Percentiles rank a stretch among this genome's conserved stretches.
phyloP scores from a whole-genome alignment of 2,329 filamentous ascomycete genomes.

The Ophiostoma ulmi region DNA sequence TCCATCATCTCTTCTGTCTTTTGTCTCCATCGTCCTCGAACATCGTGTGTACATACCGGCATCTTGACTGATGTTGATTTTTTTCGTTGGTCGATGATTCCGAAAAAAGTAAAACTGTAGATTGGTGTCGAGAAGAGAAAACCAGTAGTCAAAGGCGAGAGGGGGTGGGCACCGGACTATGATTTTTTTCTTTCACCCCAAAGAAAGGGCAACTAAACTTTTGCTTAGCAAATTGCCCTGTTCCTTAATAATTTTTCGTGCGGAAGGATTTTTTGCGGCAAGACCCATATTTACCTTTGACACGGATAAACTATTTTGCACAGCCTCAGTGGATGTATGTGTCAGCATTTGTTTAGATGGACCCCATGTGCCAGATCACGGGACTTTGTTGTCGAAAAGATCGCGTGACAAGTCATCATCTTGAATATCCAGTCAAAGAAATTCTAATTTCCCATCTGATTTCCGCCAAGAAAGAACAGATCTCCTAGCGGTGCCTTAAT shows the following conservation, averaged over 20 bases:
- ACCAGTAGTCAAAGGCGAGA: slow-evolving; percentile 20
- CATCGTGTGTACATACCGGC: slow-evolving; percentile 35
- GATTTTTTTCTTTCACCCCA: slow-evolving; percentile 21
- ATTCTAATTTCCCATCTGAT: neutral
- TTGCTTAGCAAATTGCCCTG: slow-evolving; percentile 17
- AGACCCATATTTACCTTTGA: neutral
- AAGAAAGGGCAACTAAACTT: neutral
- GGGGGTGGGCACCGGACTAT: slow-evolving; percentile 20
- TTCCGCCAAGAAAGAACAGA: slow-evolving; percentile 2
- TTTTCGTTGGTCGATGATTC: slow-evolving; percentile 32
- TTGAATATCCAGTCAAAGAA: neutral
- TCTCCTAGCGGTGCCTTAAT: neutral
- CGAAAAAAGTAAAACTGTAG: slow-evolving; percentile 26
- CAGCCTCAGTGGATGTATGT: neutral
- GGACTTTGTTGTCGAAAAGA: neutral
- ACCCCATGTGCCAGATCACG: neutral
- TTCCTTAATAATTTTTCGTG: slow-evolving; percentile 25
- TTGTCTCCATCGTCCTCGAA: neutral
- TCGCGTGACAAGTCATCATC: neutral
- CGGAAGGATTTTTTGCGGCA: slow-evolving; percentile 14
- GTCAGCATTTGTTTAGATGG: neutral
- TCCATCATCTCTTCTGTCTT: neutral
- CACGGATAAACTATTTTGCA: slow-evolving; percentile 23
- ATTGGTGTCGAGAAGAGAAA: slow-evolving; percentile 28
- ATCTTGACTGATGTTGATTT: slow-evolving; percentile 36